Conservation (phyloP, 2,329 filamentous ascomycete genomes). For the Sclerotinia glacialis region DNA sequence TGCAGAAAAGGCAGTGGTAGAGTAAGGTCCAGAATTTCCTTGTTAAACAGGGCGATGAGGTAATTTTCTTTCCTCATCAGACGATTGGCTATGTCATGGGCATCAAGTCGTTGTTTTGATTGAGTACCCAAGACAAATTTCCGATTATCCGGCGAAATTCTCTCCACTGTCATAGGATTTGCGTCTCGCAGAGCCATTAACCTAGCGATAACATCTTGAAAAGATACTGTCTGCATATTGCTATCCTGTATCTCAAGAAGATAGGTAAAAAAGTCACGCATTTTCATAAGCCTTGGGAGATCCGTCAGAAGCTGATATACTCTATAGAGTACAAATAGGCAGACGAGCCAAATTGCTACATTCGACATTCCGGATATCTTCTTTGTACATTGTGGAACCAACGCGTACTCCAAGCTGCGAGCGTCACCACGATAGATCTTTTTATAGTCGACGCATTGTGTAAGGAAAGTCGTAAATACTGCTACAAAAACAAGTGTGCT, state of each 20-base stretch:
- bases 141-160: constrained; percentile 56
- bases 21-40: constrained; percentile 85
- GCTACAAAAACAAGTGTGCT: constrained; percentile 66
- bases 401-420: constrained; percentile 47
- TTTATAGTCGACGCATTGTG: constrained; percentile 66
- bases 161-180: constrained; percentile 64
- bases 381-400: constrained; percentile 58
- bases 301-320: constrained; percentile 56
- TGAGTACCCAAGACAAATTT: constrained; percentile 65
- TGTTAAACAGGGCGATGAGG: constrained; percentile 94
- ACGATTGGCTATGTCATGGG: constrained; percentile 94
- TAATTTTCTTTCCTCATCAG: constrained; percentile 98
- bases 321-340: constrained; percentile 62
- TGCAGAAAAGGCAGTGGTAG: constrained; percentile 81
- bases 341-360: constrained; percentile 56
- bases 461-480: constrained; percentile 64
- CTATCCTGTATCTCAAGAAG: constrained; percentile 65
- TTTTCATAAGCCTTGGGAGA: constrained; percentile 57
- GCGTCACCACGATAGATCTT: constrained; percentile 50
- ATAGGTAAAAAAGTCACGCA: constrained; percentile 69
- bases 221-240: constrained; percentile 72
- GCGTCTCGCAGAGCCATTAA: constrained; percentile 68
- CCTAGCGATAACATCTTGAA: constrained; percentile 68
- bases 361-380: constrained; percentile 43
- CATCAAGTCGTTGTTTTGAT: constrained; percentile 90